Conservation (phyloP, 1,284 basidiomycete genomes). For the Sporisorium exsertum region DNA sequence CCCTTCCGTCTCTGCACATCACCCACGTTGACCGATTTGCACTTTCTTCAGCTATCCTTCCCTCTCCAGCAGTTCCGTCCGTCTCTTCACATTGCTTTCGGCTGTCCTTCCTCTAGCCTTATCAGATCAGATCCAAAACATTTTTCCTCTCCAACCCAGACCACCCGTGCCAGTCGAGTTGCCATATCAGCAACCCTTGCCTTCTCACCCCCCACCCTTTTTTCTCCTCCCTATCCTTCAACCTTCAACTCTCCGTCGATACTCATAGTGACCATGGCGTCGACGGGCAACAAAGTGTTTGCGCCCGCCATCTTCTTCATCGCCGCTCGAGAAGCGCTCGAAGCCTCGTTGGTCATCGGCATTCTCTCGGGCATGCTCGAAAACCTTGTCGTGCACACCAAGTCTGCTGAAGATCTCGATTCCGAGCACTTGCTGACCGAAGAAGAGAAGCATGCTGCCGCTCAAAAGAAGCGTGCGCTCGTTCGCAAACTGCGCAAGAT, state of each 20-base stretch:
- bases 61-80: neutral
- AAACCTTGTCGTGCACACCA: conserved; percentile 53
- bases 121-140: conserved; percentile 32
- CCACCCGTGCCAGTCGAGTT: neutral
- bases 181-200: neutral
- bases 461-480: conserved; percentile 38
- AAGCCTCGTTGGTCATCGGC: conserved; percentile 66
- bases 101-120: conserved; percentile 1
- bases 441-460: conserved; percentile 12
- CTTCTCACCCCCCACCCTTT: conserved; percentile 4
- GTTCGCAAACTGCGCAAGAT: conserved; percentile 56
- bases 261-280: conserved; percentile 16
- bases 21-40: conserved; percentile 10
- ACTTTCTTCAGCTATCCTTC: neutral
- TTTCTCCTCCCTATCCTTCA: neutral
- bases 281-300: conserved; percentile 63
- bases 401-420: conserved; percentile 22
- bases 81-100: neutral
- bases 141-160: neutral
- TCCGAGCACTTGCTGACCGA: conserved; percentile 15
- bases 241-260: neutral
- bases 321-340: conserved; percentile 64
- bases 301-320: conserved; percentile 68
- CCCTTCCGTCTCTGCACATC: conserved; percentile 5
- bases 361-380: conserved; percentile 66